Percentiles rank a stretch among this genome's conserved stretches.
Conservation (phyloP, 108 stramenopile genomes). For the Fistulifera pelliculosa region DNA sequence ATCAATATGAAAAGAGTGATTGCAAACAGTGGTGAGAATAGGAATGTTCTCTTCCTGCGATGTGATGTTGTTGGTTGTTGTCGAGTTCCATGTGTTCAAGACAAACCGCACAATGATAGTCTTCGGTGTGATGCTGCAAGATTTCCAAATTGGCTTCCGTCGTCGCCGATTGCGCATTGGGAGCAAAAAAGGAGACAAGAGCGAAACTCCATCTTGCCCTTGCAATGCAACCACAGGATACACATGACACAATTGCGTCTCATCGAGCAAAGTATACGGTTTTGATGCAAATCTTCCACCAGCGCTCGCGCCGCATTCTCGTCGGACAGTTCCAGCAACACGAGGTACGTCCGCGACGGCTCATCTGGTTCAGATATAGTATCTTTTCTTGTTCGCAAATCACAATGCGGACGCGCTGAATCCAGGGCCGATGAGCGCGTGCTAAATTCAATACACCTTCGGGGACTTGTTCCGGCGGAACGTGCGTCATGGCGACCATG, state of each 20-base stretch:
- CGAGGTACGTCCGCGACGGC: constrained; percentile 40
- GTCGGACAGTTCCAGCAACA: constrained; percentile 49
- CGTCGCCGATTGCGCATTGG: constrained; percentile 11
- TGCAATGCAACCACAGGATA: constrained; percentile 43
- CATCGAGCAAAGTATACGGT: constrained; percentile 67
- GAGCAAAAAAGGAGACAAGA: constrained; percentile 57
- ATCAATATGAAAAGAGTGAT: constrained; percentile 89
- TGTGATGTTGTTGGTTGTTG: neutral
- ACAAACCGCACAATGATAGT: constrained; percentile 77
- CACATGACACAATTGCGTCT: constrained; percentile 42
- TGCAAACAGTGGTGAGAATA: constrained; percentile 89
- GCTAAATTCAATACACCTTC: constrained; percentile 73
- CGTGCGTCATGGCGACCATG: constrained; percentile 71
- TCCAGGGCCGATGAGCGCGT: constrained; percentile 54
- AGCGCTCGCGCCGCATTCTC: constrained; percentile 44
- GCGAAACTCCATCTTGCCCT: constrained; percentile 49
- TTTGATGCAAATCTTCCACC: constrained; percentile 49
- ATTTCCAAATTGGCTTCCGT: too few species aligned
- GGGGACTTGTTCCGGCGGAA: constrained; percentile 74
- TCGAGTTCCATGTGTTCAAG: constrained; percentile 63
- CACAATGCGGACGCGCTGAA: constrained; percentile 67
- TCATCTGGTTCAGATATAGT: too few species aligned
- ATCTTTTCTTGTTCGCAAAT: constrained; percentile 32
- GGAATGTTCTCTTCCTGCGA: constrained; percentile 18
- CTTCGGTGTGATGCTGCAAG: constrained; percentile 25